These are phyloP conservation scores for Kodamaea nitidulidarum DNA, from an alignment of 805 yeast genomes.

Conservation along the genomic window DNA sequence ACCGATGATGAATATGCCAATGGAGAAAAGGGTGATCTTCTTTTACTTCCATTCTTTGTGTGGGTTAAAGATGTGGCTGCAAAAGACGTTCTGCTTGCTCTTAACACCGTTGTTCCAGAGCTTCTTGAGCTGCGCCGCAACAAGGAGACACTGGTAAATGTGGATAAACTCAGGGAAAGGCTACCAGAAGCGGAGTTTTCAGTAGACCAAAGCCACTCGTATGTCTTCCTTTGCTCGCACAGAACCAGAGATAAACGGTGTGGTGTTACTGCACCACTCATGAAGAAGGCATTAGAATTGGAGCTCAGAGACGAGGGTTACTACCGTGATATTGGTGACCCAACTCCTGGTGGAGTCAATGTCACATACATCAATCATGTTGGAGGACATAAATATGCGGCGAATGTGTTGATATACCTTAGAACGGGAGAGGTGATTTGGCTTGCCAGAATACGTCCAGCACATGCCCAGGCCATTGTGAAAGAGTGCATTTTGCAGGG, in stretches of 20 bases:
- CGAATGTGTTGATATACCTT: slow-evolving; percentile 76
- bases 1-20: slow-evolving; percentile 39
- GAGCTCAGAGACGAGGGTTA: slow-evolving; percentile 68
- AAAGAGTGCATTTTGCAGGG: slow-evolving; percentile 70
- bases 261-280: slow-evolving; percentile 88
- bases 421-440: slow-evolving; percentile 75
- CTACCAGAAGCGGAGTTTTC: slow-evolving; percentile 32
- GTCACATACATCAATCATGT: slow-evolving; percentile 78
- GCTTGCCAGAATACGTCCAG: slow-evolving; percentile 84
- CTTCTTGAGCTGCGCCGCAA: slow-evolving; percentile 26
- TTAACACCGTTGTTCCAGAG: slow-evolving; percentile 42
- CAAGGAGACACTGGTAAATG: slow-evolving; percentile 6
- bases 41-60: slow-evolving; percentile 70
- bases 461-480: slow-evolving; percentile 66
- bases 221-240: slow-evolving; percentile 82
- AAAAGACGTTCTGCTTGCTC: slow-evolving; percentile 40
- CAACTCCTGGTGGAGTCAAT: slow-evolving; percentile 67
- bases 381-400: slow-evolving; percentile 95
- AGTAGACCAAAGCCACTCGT: slow-evolving; percentile 34
- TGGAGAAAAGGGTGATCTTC: slow-evolving; percentile 51
- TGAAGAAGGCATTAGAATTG: slow-evolving; percentile 73
- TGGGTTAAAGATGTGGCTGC: slow-evolving; percentile 55
- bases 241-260: slow-evolving; percentile 88
- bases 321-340: slow-evolving; percentile 73
- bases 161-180: slow-evolving; percentile 10